Percentiles rank a stretch among this genome's conserved stretches.
phyloP scores from a whole-genome alignment of 805 yeast species.

The Debaryomyces maramus region DNA sequence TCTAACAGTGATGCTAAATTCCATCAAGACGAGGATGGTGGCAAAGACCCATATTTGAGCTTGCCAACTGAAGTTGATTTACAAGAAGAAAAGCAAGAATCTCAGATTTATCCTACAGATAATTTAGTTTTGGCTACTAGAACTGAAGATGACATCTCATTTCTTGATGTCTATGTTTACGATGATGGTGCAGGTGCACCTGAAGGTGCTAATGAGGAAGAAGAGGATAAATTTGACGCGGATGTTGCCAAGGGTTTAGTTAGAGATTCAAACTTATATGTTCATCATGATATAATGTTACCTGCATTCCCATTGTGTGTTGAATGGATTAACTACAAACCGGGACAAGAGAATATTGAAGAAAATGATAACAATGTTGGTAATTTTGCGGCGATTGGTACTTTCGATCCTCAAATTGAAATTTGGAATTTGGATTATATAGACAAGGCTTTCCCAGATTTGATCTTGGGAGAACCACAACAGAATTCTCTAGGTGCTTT shows the following conservation, averaged over 20 bases:
- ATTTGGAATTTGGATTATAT: slow-evolving; percentile 92
- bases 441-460: slow-evolving; percentile 93
- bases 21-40: slow-evolving; percentile 43
- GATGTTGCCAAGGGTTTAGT: slow-evolving; percentile 72
- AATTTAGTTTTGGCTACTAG: slow-evolving; percentile 86
- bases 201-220: slow-evolving; percentile 62
- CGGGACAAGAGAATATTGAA: slow-evolving; percentile 45
- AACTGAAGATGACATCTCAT: slow-evolving; percentile 94
- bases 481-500: slow-evolving; percentile 39
- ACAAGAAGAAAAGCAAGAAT: slow-evolving; percentile 78
- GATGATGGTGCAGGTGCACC: slow-evolving; percentile 93
- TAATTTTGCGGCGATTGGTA: slow-evolving; percentile 94
- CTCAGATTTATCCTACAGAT: slow-evolving; percentile 86
- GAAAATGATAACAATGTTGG: slow-evolving; percentile 53
- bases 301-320: slow-evolving; percentile 97
- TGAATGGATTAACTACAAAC: slow-evolving; percentile 86
- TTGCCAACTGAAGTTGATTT: slow-evolving; percentile 63
- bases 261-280: slow-evolving; percentile 77
- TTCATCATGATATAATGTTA: slow-evolving; percentile 94
- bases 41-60: slow-evolving; percentile 60
- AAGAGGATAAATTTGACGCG: slow-evolving; percentile 65
- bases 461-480: slow-evolving; percentile 80
- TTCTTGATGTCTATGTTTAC: slow-evolving; percentile 88
- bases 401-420: slow-evolving; percentile 96
- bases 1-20: slow-evolving; percentile 57